Evolutionary conservation across 2,329 filamentous ascomycete genomes (phyloP).

Genomic region (Parastagonospora avenae): DNA sequence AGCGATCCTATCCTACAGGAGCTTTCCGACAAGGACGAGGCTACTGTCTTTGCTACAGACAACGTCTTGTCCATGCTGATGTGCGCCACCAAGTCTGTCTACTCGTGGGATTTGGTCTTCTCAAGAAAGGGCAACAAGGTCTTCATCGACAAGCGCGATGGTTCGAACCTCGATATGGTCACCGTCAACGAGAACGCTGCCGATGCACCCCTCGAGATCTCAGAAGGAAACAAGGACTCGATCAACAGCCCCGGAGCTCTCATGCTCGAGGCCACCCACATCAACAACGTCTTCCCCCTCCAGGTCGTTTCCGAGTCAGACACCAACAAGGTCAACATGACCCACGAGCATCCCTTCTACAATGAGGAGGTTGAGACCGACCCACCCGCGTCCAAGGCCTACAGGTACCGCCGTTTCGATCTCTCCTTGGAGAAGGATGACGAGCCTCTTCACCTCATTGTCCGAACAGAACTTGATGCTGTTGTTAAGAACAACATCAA

Average conservation of each 20-base stretch:
- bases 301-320: conserved; percentile 89
- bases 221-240: conserved; percentile 89
- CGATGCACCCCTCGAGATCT: conserved; percentile 88
- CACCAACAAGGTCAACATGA: conserved; percentile 78
- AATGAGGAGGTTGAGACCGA: conserved; percentile 91
- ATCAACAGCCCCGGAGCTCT: conserved; percentile 94
- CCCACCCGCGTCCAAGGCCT: conserved; percentile 91
- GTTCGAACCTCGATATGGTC: conserved; percentile 92
- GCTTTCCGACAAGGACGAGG: conserved; percentile 92
- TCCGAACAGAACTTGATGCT: conserved; percentile 93
- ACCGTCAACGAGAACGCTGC: conserved; percentile 99
- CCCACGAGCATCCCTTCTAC: conserved; percentile 96
- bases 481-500: conserved; percentile 93
- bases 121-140: conserved; percentile 92
- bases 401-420: conserved; percentile 98
- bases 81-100: conserved; percentile 95
- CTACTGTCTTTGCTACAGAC: conserved; percentile 95
- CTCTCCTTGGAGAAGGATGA: conserved; percentile 89
- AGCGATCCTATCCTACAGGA: conserved; percentile 97
- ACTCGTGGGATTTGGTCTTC: conserved; percentile 98
- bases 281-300: conserved; percentile 99
- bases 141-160: conserved; percentile 98
- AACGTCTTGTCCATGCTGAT: conserved; percentile 99
- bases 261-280: conserved; percentile 96
- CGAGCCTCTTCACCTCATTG: conserved; percentile 89